Evolutionary conservation across 495 filamentous ascomycete species (phyloP).

Genomic region (Sordaria brevicollis): DNA sequence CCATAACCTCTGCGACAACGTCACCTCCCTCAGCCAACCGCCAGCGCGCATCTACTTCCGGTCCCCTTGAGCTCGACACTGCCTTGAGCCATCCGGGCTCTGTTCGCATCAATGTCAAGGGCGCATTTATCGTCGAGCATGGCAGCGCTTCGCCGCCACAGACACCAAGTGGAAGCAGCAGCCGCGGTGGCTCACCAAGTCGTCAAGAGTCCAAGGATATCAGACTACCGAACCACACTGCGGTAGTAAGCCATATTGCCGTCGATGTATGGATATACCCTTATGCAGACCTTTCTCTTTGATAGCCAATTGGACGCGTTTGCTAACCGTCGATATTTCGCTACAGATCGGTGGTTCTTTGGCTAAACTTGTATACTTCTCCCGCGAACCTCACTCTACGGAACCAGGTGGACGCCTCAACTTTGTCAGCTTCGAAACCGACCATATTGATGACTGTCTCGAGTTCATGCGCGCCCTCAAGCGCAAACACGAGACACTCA

Average conservation of each 20-base stretch:
- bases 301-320: background rate
- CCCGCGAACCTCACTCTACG: constrained; percentile 65
- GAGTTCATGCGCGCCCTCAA: constrained; percentile 78
- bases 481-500: constrained; percentile 61
- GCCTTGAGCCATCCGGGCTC: constrained; percentile 75
- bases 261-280: constrained; percentile 66
- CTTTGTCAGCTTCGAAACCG: constrained; percentile 92
- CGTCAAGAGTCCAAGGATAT: constrained; percentile 84
- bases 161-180: constrained; percentile 45
- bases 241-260: constrained; percentile 88
- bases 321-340: background rate
- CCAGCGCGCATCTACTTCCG: constrained; percentile 1
- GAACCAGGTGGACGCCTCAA: constrained; percentile 84
- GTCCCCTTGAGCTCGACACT: constrained; percentile 50
- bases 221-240: constrained; percentile 87
- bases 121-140: constrained; percentile 90
- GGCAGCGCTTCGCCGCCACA: constrained; percentile 26
- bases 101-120: constrained; percentile 87
- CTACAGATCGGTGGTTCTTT: constrained; percentile 88
- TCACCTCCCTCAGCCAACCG: constrained; percentile 3
- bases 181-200: constrained; percentile 32
- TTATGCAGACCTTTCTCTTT: constrained; percentile 4
- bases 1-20: background rate
- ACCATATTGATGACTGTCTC: constrained; percentile 82
- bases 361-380: constrained; percentile 95